phyloP scores from a whole-genome alignment of 2,329 filamentous ascomycete species.

The Cladosporium cucumerinum region DNA sequence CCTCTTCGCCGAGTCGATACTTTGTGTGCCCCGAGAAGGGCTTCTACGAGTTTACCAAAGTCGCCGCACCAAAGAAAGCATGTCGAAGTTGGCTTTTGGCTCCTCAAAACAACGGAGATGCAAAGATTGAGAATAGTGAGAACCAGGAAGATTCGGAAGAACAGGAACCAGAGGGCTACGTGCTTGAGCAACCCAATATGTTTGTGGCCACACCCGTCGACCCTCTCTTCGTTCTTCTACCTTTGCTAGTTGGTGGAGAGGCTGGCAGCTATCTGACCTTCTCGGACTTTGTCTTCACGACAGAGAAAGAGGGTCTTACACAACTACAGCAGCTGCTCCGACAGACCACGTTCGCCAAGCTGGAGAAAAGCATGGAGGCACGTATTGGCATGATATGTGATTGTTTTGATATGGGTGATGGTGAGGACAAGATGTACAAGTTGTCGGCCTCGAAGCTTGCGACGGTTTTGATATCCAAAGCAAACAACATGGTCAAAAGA shows the following conservation, averaged over 20 bases:
- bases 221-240: conserved; percentile 76
- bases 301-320: conserved; percentile 50
- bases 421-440: conserved; percentile 81
- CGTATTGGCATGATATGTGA: conserved; percentile 74
- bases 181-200: conserved; percentile 69
- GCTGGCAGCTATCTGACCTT: conserved; percentile 52
- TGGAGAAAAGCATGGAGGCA: conserved; percentile 44
- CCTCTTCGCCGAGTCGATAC: conserved; percentile 49
- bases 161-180: conserved; percentile 42
- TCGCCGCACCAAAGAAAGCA: conserved; percentile 49
- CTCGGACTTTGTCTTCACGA: conserved; percentile 68
- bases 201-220: conserved; percentile 82
- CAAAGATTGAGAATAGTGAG: not conserved
- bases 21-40: conserved; percentile 58
- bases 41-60: conserved; percentile 59
- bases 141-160: not conserved
- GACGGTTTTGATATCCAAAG: conserved; percentile 65
- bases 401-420: conserved; percentile 78
- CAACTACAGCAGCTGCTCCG: conserved; percentile 58
- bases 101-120: conserved; percentile 19
- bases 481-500: conserved; percentile 60
- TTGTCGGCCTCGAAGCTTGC: conserved; percentile 70
- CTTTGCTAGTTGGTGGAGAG: conserved; percentile 48
- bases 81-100: conserved; percentile 56
- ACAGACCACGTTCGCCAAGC: conserved; percentile 29